phyloP scores from a whole-genome alignment of 1,284 basidiomycete species.

The Ustilago xerochloae region DNA sequence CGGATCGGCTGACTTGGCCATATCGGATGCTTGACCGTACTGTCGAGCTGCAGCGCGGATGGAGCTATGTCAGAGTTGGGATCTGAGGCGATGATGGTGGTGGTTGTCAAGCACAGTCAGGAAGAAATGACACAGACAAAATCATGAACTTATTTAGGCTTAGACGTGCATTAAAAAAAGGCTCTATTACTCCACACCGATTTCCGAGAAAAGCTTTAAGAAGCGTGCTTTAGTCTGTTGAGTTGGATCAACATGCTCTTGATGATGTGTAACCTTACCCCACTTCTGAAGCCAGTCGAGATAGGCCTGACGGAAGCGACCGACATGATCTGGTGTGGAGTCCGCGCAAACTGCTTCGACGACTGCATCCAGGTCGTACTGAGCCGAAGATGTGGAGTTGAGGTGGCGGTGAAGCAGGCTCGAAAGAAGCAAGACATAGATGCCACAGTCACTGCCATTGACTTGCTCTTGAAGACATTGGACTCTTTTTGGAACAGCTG shows the following conservation, averaged over 20 bases:
- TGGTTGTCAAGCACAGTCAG: background rate
- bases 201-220: conserved; percentile 36
- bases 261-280: conserved; percentile 32
- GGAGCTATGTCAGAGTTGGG: background rate
- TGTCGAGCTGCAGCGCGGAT: background rate
- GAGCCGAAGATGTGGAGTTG: conserved; percentile 1
- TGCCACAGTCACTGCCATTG: conserved; percentile 46
- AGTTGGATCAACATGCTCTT: conserved; percentile 36
- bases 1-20: conserved; percentile 59
- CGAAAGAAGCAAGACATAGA: conserved; percentile 41
- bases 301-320: conserved; percentile 26
- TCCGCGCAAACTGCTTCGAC: conserved; percentile 16
- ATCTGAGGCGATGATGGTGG: background rate
- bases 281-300: conserved; percentile 32
- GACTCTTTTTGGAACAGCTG: conserved; percentile 8
- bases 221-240: conserved; percentile 25
- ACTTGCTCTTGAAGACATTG: conserved; percentile 28
- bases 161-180: conserved; percentile 3
- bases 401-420: conserved; percentile 36
- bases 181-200: conserved; percentile 36
- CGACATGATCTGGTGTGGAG: conserved; percentile 18
- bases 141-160: background rate
- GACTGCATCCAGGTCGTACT: conserved; percentile 10
- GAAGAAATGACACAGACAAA: background rate
- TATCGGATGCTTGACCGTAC: conserved; percentile 8